phyloP scores from a whole-genome alignment of 495 filamentous ascomycete species.

The Astrothelium subdiscretum region DNA sequence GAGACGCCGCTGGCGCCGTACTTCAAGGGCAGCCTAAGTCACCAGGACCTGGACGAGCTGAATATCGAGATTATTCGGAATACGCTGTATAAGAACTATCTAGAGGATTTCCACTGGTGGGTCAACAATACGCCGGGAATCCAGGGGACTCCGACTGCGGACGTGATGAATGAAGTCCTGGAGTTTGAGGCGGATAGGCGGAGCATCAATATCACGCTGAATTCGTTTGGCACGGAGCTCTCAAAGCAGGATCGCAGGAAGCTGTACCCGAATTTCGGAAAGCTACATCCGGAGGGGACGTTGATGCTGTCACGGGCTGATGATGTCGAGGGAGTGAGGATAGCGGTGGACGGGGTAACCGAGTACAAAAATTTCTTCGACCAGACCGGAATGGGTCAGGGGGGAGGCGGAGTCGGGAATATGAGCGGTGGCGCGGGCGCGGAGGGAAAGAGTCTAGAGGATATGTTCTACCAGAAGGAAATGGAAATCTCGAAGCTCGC shows the following conservation, averaged over 20 bases:
- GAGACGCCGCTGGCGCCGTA: conserved; percentile 93
- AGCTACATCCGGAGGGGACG: conserved; percentile 85
- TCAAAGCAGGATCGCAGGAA: conserved; percentile 90
- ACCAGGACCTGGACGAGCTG: conserved; percentile 93
- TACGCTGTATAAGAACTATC: conserved; percentile 98
- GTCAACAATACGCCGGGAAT: conserved; percentile 78
- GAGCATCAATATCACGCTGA: conserved; percentile 98
- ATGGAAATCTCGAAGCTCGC: conserved; percentile 94
- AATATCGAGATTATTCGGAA: conserved; percentile 99
- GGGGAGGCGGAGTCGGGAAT: conserved; percentile 59
- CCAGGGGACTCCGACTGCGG: conserved; percentile 74
- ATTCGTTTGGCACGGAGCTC: conserved; percentile 96
- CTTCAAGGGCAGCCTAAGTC: conserved; percentile 90
- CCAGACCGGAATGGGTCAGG: conserved; percentile 71
- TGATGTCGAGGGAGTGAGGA: conserved; percentile 82
- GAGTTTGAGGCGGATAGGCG: conserved; percentile 94
- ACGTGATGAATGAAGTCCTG: conserved; percentile 88
- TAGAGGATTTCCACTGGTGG: conserved; percentile 93
- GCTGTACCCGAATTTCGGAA: conserved; percentile 85
- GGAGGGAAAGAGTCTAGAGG: conserved; percentile 85
- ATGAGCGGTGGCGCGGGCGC: conserved; percentile 62
- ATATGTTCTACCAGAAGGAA: conserved; percentile 98
- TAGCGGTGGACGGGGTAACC: conserved; percentile 79
- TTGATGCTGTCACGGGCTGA: conserved; percentile 92
- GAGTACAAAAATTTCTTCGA: conserved; percentile 97